Conservation (phyloP, 495 filamentous ascomycete species). For the Xylaria palmicola region DNA sequence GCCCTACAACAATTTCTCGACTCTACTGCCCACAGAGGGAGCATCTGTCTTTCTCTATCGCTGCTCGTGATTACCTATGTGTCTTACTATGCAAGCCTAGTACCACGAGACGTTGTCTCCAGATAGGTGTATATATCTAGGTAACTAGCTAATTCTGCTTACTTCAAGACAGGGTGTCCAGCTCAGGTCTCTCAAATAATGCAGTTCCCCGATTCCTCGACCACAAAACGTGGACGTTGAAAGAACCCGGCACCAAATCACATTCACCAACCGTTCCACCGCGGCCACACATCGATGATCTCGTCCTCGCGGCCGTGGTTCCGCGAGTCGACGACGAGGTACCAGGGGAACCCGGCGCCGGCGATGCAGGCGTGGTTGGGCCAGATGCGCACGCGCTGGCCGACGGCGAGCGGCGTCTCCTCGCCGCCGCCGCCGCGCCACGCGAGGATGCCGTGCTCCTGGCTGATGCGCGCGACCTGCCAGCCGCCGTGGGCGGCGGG, state of each 20-base stretch:
- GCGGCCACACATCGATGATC: conserved; percentile 69
- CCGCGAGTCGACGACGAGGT: conserved; percentile 70
- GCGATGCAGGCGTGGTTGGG: conserved; percentile 87
- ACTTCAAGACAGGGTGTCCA: too few relatives aligned
- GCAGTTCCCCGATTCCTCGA: background rate
- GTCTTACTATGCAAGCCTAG: background rate
- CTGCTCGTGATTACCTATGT: background rate
- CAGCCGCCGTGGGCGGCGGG: conserved; percentile 52
- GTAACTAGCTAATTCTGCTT: background rate
- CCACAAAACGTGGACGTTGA: background rate
- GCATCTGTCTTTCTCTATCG: background rate
- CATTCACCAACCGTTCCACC: conserved; percentile 60
- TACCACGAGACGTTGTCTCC: background rate
- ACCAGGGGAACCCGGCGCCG: conserved; percentile 69
- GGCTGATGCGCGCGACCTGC: conserved; percentile 60
- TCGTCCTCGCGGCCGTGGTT: conserved; percentile 50
- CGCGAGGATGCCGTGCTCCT: conserved; percentile 65
- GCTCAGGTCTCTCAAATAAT: background rate
- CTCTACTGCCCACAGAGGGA: background rate
- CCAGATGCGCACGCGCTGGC: conserved; percentile 67
- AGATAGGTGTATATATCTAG: too few relatives aligned
- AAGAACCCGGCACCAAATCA: conserved; percentile 26
- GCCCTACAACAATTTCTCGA: background rate
- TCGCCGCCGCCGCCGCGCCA: conserved; percentile 44
- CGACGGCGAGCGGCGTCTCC: conserved; percentile 56